Evolutionary conservation across 345 rosid species (phyloP).

Genomic region (Citrus hindsii): DNA sequence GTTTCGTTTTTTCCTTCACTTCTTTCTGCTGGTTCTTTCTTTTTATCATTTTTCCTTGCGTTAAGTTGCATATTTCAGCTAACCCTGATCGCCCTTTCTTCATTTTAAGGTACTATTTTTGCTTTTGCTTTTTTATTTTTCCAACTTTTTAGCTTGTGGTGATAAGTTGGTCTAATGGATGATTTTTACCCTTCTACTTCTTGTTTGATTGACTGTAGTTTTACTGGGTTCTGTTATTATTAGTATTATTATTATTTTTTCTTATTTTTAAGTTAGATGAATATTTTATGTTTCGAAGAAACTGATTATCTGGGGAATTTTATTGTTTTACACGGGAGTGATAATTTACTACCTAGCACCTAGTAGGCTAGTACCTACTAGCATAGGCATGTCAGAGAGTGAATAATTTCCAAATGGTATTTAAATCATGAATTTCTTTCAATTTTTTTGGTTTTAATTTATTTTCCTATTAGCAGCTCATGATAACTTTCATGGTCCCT

Average conservation of each 20-base stretch:
- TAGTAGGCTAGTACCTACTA: neutral
- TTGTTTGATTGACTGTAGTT: neutral
- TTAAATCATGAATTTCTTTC: neutral
- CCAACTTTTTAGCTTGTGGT: neutral
- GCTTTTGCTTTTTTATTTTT: neutral
- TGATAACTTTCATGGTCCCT: no score
- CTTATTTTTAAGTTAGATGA: neutral
- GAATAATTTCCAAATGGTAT: neutral
- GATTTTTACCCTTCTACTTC: neutral
- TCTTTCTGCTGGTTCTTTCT: neutral
- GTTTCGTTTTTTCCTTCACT: constrained; percentile 1
- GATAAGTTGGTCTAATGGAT: neutral
- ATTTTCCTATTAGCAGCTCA: no score
- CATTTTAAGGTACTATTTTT: constrained; percentile 15
- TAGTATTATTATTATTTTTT: no score
- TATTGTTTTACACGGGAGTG: neutral
- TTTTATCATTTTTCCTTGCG: neutral
- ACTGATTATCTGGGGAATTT: constrained; percentile 12
- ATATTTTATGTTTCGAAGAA: neutral
- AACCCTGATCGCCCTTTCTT: neutral
- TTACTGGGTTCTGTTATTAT: neutral
- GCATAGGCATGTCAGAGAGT: neutral
- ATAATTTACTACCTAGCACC: neutral
- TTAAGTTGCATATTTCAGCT: neutral
- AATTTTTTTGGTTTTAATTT: neutral